These are phyloP conservation scores for Ceriops zippeliana DNA, from an alignment of 345 rosid species.

Conservation along the genomic window DNA sequence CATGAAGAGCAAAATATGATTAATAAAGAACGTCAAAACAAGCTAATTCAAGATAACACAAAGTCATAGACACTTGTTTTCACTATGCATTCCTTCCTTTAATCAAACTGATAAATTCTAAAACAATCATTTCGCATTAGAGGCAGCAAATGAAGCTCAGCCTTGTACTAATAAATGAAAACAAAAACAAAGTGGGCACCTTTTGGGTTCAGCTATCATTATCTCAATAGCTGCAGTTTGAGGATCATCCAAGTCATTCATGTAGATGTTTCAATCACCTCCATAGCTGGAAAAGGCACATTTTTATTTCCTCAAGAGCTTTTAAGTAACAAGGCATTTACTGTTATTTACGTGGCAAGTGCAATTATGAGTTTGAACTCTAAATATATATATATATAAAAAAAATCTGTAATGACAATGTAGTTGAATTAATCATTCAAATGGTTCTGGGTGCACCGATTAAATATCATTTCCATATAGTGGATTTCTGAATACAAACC, in stretches of 20 bases:
- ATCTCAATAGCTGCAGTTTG: conserved; percentile 81
- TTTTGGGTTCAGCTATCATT: conserved; percentile 83
- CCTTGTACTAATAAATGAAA: too few species aligned
- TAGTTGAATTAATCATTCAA: too few species aligned
- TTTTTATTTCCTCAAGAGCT: not conserved
- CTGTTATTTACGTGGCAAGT: not conserved
- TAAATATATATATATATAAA: too few species aligned
- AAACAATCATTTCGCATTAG: too few species aligned
- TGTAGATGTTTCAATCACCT: conserved; percentile 87
- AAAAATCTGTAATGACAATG: too few species aligned
- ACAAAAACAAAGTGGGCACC: conserved; percentile 35
- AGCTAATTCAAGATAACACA: not conserved
- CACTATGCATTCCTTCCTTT: too few species aligned
- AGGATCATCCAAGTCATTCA: conserved; percentile 86
- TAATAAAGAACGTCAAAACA: conserved; percentile 16
- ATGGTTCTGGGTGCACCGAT: too few species aligned
- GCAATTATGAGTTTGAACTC: not conserved
- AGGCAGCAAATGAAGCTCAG: too few species aligned
- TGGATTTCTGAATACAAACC: too few species aligned
- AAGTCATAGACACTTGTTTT: too few species aligned
- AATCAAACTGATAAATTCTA: too few species aligned
- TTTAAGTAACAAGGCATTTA: not conserved
- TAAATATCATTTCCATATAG: too few species aligned
- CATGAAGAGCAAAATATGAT: conserved; percentile 34
- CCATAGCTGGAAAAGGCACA: conserved; percentile 55